Evolutionary conservation across 2,329 filamentous ascomycete genomes (phyloP), one percentile per base, ranked within the genome.

Genomic region (Stemphylium lycopersici): DNA sequence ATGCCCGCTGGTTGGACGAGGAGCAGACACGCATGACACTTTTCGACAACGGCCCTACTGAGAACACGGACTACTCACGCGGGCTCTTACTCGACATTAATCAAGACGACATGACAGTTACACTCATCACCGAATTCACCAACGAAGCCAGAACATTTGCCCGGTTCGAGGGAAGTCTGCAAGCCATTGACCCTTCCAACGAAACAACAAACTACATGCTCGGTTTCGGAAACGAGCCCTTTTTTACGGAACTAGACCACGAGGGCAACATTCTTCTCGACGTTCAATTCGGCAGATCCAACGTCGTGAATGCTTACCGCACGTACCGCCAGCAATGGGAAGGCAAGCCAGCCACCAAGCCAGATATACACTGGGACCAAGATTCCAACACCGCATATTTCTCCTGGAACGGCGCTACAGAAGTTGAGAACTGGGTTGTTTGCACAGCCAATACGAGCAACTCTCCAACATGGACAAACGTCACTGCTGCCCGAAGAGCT

Each of bases 151-250:
- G 72, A 34, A 74, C 77, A 20, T 70, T 75, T 26, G 66, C 70
- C 3, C 60, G 62, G 4, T 78, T 70, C 11, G 73, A 78, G 59
- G 78, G 78, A 1, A 76, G 72, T 22, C 52, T 78, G 38, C 78
- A 80, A 58, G 48, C 75, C 6, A 68, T 80, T 2, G 52, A 60
- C 26, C 58, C 41, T 5, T 44, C 46, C 4, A 53, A 62, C 48
- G 47, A 55, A 33, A 77, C 70, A 32, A 76, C 75, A 6, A 80
- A 83, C 56, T 71, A 75, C 2, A 68, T 83, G 8, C 65, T 82
- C 6, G 79, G 79, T 16, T 83, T 77, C 71, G 80, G 82, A 3
- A 77, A 78, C 20, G 74, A 76, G 16, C 78, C 80, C 0, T 77
- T 77, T 2, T 81, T 78, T 52, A 80, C 77, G 10, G 82, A 85